These are phyloP conservation scores for Fusarium algeriense DNA, from an alignment of 2,329 filamentous ascomycete genomes.

Conservation along the genomic window DNA sequence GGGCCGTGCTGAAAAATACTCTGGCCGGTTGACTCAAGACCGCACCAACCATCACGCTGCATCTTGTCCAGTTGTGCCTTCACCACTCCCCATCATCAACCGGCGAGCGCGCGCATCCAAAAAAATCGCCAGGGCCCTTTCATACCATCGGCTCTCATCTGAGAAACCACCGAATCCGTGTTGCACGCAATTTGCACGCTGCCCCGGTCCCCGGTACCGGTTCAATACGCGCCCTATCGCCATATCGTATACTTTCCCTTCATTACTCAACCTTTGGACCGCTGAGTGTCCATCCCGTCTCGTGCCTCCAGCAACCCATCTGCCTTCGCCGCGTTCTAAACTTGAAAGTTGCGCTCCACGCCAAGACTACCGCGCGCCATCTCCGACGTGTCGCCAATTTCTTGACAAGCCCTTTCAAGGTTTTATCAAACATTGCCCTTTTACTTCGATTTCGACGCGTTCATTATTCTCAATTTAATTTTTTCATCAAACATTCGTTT, in stretches of 20 bases:
- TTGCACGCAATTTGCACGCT: conserved; percentile 67
- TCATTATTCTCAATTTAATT: conserved; percentile 36
- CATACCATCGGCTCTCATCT: conserved; percentile 71
- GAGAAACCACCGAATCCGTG: conserved; percentile 64
- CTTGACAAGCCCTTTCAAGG: conserved; percentile 32
- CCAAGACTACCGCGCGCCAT: conserved; percentile 46
- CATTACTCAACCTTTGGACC: conserved; percentile 46
- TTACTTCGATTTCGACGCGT: conserved; percentile 47
- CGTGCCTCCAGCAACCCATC: conserved; percentile 33
- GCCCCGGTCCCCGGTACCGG: conserved; percentile 56
- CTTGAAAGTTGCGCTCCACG: conserved; percentile 38
- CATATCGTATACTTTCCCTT: conserved; percentile 60
- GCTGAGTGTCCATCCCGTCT: conserved; percentile 37
- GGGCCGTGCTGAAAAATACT: conserved; percentile 61
- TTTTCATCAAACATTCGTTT: conserved; percentile 35
- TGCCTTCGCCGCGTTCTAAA: conserved; percentile 40
- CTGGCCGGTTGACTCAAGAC: conserved; percentile 53
- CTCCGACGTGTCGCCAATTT: conserved; percentile 46
- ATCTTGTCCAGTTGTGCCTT: conserved; percentile 65
- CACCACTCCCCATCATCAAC: conserved; percentile 66
- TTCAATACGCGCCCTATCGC: conserved; percentile 57
- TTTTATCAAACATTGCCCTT: conserved; percentile 35
- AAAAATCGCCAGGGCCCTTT: conserved; percentile 70
- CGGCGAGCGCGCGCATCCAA: conserved; percentile 70
- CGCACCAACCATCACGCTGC: conserved; percentile 63